Conservation (phyloP, 2,329 filamentous ascomycete genomes). For the Sporothrix dimorphospora region DNA sequence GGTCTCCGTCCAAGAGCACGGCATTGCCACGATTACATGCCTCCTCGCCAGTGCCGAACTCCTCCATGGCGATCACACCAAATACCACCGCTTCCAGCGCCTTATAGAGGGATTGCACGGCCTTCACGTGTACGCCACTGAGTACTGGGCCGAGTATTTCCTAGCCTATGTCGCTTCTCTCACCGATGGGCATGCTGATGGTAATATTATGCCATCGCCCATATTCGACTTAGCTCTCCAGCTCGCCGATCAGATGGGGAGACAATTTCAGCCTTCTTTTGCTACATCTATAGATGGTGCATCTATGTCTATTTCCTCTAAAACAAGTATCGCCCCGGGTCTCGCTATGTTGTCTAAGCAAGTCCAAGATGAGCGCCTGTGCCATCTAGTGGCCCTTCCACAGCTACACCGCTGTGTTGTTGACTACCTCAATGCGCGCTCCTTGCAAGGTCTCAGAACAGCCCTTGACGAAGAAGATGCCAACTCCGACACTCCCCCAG, state of each 20-base stretch:
- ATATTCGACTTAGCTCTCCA: neutral
- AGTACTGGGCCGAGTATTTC: neutral
- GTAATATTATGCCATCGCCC: neutral
- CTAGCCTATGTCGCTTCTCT: neutral
- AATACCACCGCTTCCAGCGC: neutral
- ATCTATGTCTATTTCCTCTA: neutral
- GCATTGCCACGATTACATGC: neutral
- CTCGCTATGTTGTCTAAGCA: neutral
- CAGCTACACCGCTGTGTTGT: neutral
- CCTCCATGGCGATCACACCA: neutral
- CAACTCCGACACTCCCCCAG: neutral
- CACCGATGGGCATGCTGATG: neutral
- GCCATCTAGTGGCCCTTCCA: neutral
- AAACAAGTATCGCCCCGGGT: neutral
- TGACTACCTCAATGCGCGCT: neutral
- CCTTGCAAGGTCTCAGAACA: neutral
- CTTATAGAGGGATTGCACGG: neutral
- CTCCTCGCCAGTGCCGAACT: neutral
- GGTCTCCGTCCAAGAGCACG: neutral
- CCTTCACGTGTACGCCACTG: neutral
- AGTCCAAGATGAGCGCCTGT: neutral
- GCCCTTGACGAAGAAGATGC: neutral
- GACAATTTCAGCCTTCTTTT: neutral
- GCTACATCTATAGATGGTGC: neutral
- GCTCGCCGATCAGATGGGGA: neutral